Base-by-base conservation (phyloP, 768 basidiomycete genomes). In the Mycena amicta region DNA sequence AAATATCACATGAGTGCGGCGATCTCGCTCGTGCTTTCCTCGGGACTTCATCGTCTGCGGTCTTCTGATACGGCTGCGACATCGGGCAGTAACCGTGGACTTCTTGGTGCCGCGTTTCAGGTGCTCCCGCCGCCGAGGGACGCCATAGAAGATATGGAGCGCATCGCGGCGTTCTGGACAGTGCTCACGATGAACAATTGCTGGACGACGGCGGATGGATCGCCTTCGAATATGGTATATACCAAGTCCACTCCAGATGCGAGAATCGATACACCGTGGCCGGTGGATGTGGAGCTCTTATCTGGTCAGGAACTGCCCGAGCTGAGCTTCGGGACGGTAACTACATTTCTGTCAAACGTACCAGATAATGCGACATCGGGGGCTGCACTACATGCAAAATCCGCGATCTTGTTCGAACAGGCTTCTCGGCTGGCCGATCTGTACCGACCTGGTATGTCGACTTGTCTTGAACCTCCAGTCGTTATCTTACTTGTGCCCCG, bases 201-300 rank as follows among this genome's bases (percentile, higher is more conserved):
- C 59, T 72, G 74, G 68, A 64, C 69, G 3, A 70, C 69, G 1
- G 63, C 72, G 2, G 59, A 74, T 18, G 62, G 68, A 1, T 67
- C 71, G 2, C 64, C 74, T 2, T 70, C 69, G 1, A 73, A 67
- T 23, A 67, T 75, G 22, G 66, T 70, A 18, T 72, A 73, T 47
- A 72, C 69, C 27, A 37, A 20, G 15, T 16, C 13, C 1, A 59
- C 55, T 12, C 51, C 67, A 20, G 65, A 68, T 16, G 49, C 59
- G 8, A 28, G 56, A 53, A 72, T 80, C 55, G 75, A 78, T 56
- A 72, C 75, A 0, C 72, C 75, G 0, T 82, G 81, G 81, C 81
- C 80, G 22, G 49, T 71, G 39, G 66, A 66, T 40, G 60, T n/a
- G n/a, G n/a, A n/a, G n/a, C n/a, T n/a, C n/a, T n/a, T n/a, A n/a